Percentiles rank a stretch among this genome's conserved stretches.
Conservation (phyloP, 148 eudicot genomes). For the Rhododendron kiyosumense region DNA sequence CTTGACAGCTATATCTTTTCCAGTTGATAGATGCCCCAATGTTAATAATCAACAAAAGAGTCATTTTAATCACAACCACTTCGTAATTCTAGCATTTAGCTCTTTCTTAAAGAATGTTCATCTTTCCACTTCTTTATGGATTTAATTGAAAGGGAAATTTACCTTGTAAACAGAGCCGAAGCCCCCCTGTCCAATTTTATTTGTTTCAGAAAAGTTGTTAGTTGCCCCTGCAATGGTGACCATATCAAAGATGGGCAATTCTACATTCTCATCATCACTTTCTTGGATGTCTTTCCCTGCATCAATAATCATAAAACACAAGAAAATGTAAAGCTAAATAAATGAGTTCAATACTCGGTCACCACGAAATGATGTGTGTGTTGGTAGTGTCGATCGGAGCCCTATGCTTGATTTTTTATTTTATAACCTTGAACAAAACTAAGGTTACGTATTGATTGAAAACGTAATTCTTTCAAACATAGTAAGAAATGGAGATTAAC, state of each 20-base stretch:
- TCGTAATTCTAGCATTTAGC: neutral
- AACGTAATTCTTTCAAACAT: neutral
- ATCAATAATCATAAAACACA: neutral
- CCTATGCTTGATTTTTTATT: too few species aligned
- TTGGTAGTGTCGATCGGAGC: too few species aligned
- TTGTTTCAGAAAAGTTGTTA: constrained; percentile 1
- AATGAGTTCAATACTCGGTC: neutral
- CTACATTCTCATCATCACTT: neutral
- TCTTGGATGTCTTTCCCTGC: neutral
- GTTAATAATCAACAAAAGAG: neutral
- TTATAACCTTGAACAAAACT: too few species aligned
- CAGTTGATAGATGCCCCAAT: neutral
- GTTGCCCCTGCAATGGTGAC: neutral
- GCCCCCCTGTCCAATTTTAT: constrained; percentile 22
- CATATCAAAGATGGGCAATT: neutral
- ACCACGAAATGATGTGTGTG: too few species aligned
- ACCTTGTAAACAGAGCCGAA: constrained; percentile 21
- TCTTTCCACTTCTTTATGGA: neutral
- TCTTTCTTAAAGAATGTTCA: too few species aligned
- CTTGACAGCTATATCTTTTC: neutral
- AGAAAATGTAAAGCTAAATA: neutral
- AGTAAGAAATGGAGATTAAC: neutral
- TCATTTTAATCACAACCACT: neutral
- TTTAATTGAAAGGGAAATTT: neutral
- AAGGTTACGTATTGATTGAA: too few species aligned